Percentiles rank a stretch among this genome's conserved stretches.
Conservation (phyloP, 2,329 filamentous ascomycete genomes). For the Cladosporium cucumerinum region DNA sequence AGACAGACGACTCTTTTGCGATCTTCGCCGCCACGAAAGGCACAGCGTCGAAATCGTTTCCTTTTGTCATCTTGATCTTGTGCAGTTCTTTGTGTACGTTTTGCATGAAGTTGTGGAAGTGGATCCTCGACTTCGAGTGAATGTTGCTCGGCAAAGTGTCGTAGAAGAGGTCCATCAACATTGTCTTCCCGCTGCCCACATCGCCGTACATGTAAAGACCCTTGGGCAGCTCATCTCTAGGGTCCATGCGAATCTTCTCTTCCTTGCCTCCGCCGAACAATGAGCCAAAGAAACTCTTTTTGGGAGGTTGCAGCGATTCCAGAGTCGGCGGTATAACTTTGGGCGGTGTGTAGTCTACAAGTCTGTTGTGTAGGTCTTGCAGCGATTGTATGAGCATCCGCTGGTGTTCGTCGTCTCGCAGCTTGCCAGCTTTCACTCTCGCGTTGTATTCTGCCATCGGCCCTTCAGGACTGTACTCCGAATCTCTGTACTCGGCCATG, state of each 20-base stretch:
- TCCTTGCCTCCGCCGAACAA: slow-evolving; percentile 54
- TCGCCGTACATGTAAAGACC: slow-evolving; percentile 95
- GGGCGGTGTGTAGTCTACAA: slow-evolving; percentile 69
- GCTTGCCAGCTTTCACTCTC: slow-evolving; percentile 67
- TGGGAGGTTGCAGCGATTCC: slow-evolving; percentile 60
- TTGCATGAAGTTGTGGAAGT: slow-evolving; percentile 99
- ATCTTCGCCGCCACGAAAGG: slow-evolving; percentile 95
- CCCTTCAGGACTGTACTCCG: slow-evolving; percentile 43
- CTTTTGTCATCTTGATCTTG: slow-evolving; percentile 82
- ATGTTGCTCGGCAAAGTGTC: slow-evolving; percentile 83
- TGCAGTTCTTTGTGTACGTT: slow-evolving; percentile 90
- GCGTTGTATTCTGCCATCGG: slow-evolving; percentile 86
- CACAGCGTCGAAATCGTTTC: slow-evolving; percentile 83
- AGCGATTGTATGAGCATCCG: slow-evolving; percentile 84
- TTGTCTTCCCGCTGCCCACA: slow-evolving; percentile 96
- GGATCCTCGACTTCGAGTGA: slow-evolving; percentile 80
- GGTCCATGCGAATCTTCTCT: slow-evolving; percentile 44
- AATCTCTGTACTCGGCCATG: slow-evolving; percentile 30
- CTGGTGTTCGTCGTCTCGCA: slow-evolving; percentile 89
- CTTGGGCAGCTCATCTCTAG: slow-evolving; percentile 73
- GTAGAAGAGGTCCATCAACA: slow-evolving; percentile 99
- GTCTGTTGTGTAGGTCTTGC: slow-evolving; percentile 82
- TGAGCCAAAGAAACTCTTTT: slow-evolving; percentile 55
- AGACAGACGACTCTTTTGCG: slow-evolving; percentile 74
- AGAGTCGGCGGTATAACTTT: slow-evolving; percentile 73